phyloP scores from a whole-genome alignment of 2,329 filamentous ascomycete species.

The Helotiales sp. region DNA sequence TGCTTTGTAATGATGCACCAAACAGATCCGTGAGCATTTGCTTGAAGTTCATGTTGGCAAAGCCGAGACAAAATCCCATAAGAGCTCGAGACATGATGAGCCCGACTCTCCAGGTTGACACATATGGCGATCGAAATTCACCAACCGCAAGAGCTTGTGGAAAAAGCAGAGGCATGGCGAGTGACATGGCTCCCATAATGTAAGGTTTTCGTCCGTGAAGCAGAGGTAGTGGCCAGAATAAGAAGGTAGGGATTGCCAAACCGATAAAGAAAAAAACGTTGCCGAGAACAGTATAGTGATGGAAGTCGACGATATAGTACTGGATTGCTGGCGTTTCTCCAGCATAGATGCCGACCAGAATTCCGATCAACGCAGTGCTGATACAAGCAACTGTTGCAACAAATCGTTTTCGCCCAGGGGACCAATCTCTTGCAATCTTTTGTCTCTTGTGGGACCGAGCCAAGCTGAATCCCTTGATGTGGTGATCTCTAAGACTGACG shows the following conservation, averaged over 20 bases:
- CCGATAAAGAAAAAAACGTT: slow-evolving; percentile 76
- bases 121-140: slow-evolving; percentile 59
- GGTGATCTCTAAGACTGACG: slow-evolving; percentile 55
- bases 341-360: slow-evolving; percentile 76
- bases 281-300: slow-evolving; percentile 71
- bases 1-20: slow-evolving; percentile 75
- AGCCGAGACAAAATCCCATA: slow-evolving; percentile 72
- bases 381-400: slow-evolving; percentile 72
- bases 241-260: slow-evolving; percentile 70
- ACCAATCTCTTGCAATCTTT: slow-evolving; percentile 76
- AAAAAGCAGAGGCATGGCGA: slow-evolving; percentile 75
- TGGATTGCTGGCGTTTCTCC: slow-evolving; percentile 81
- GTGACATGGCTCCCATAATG: slow-evolving; percentile 68
- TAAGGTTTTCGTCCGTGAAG: slow-evolving; percentile 81
- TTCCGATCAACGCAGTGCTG: slow-evolving; percentile 73
- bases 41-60: slow-evolving; percentile 79
- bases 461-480: slow-evolving; percentile 56
- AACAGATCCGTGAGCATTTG: slow-evolving; percentile 75
- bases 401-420: slow-evolving; percentile 67
- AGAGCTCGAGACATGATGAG: slow-evolving; percentile 67
- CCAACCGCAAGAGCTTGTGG: slow-evolving; percentile 74
- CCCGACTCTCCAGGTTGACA: slow-evolving; percentile 60
- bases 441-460: slow-evolving; percentile 61
- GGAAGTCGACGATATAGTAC: slow-evolving; percentile 73
- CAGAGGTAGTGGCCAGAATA: slow-evolving; percentile 76